These are phyloP conservation scores for Calonectria pseudoreteaudii DNA, from an alignment of 2,329 filamentous ascomycete species.

Conservation along the genomic window DNA sequence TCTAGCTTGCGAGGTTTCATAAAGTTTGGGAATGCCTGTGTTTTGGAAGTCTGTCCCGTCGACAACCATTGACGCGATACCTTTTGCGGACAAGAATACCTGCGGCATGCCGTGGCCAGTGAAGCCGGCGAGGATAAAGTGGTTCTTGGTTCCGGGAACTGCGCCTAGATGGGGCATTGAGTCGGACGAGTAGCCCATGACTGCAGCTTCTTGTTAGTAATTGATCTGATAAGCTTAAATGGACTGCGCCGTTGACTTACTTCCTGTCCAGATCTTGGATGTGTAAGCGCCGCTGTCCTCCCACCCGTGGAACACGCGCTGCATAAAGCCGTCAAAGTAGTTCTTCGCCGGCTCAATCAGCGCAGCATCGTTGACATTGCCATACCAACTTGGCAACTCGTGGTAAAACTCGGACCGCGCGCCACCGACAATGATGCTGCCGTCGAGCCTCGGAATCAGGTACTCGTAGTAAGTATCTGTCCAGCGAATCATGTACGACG, in stretches of 20 bases:
- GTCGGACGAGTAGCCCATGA: constrained; percentile 58
- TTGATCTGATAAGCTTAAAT: background rate
- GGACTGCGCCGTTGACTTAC: background rate
- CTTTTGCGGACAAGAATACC: constrained; percentile 49
- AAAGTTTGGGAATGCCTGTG: constrained; percentile 14
- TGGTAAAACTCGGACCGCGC: constrained; percentile 20
- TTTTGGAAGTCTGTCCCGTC: constrained; percentile 2
- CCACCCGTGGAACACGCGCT: constrained; percentile 20
- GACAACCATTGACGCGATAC: constrained; percentile 14
- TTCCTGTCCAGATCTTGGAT: constrained; percentile 17
- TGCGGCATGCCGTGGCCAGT: constrained; percentile 65
- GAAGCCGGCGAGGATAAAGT: constrained; percentile 62
- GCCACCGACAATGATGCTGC: constrained; percentile 22
- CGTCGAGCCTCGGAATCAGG: constrained; percentile 17
- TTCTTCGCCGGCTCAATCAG: constrained; percentile 19
- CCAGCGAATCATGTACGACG: constrained; percentile 23
- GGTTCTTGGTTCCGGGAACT: constrained; percentile 50
- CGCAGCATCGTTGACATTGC: constrained; percentile 17
- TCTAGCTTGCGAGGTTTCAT: constrained; percentile 3
- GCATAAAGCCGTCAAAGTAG: constrained; percentile 26
- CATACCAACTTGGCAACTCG: constrained; percentile 20
- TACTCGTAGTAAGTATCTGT: constrained; percentile 18
- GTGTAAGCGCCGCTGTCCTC: constrained; percentile 21
- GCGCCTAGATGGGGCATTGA: constrained; percentile 56
- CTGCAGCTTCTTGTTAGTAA: constrained; percentile 31